phyloP scores from a whole-genome alignment of 805 yeast species.

The Lipomyces mesembrius region DNA sequence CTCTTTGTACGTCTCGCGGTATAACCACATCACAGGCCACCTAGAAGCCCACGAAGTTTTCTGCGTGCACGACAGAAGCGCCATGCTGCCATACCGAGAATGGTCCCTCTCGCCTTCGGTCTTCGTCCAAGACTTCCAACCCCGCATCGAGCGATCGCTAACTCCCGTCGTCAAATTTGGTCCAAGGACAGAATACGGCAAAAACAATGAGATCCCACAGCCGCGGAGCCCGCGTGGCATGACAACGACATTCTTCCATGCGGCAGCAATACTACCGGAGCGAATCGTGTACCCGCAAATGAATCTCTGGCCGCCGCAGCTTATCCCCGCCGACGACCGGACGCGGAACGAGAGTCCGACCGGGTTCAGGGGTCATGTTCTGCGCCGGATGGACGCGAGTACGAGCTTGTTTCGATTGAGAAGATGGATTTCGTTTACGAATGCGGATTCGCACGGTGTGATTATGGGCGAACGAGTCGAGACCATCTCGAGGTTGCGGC shows the following conservation, averaged over 20 bases:
- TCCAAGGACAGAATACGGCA: slow-evolving; percentile 28
- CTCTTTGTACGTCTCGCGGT: slow-evolving; percentile 36
- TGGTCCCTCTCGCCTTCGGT: slow-evolving; percentile 31
- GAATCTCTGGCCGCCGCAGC: slow-evolving; percentile 40
- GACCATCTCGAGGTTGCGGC: slow-evolving; percentile 37
- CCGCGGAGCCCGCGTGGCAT: slow-evolving; percentile 23
- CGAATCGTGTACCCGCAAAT: slow-evolving; percentile 38
- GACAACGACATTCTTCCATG: slow-evolving; percentile 32
- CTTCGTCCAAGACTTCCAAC: slow-evolving; percentile 19
- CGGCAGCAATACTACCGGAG: slow-evolving; percentile 33
- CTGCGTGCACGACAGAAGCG: slow-evolving; percentile 16
- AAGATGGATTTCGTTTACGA: slow-evolving; percentile 25
- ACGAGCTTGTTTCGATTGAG: slow-evolving; percentile 35
- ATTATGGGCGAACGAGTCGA: slow-evolving; percentile 38
- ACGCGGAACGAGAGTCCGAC: slow-evolving; percentile 37
- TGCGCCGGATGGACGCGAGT: slow-evolving; percentile 29
- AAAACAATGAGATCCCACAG: slow-evolving; percentile 23
- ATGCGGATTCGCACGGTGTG: slow-evolving; percentile 14
- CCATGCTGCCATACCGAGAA: slow-evolving; percentile 9
- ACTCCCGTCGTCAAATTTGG: slow-evolving; percentile 27
- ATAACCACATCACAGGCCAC: slow-evolving; percentile 33
- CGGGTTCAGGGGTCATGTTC: slow-evolving; percentile 37
- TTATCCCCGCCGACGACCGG: slow-evolving; percentile 38
- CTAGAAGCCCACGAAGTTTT: slow-evolving; percentile 36
- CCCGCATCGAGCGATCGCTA: slow-evolving; percentile 20